These are phyloP conservation scores for Sarocladium oryzae DNA, from an alignment of 2,329 filamentous ascomycete species.

Conservation along the genomic window DNA sequence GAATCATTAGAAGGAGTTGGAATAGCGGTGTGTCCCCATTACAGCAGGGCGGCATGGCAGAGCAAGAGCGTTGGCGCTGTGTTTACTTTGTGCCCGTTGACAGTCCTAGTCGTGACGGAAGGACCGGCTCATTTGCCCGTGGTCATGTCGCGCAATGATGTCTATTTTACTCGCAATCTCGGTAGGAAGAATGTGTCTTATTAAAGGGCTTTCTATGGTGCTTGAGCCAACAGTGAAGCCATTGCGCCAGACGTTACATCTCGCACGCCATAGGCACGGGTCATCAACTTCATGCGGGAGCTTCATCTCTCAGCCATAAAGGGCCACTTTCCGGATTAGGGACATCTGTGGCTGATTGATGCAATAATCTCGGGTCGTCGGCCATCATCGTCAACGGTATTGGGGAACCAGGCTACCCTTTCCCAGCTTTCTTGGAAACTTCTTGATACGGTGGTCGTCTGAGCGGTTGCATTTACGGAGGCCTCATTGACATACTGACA, in stretches of 20 bases:
- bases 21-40: no score
- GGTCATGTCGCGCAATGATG: background rate
- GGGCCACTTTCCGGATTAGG: background rate
- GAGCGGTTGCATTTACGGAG: no score
- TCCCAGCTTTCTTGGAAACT: background rate
- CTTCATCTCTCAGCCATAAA: background rate
- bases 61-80: background rate
- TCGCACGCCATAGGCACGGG: constrained; percentile 2
- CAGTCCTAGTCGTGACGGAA: background rate
- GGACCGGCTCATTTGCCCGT: background rate
- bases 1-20: no score
- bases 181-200: background rate
- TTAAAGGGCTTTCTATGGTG: background rate
- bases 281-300: background rate
- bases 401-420: no score
- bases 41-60: no score
- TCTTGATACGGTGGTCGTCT: no score
- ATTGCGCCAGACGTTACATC: background rate
- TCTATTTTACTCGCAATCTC: background rate
- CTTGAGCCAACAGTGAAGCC: background rate
- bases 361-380: background rate
- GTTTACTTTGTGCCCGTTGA: background rate
- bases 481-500: no score
- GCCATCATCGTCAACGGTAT: no score
- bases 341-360: background rate